Base-by-base conservation (phyloP, 805 yeast genomes). In the Torulaspora franciscae region DNA sequence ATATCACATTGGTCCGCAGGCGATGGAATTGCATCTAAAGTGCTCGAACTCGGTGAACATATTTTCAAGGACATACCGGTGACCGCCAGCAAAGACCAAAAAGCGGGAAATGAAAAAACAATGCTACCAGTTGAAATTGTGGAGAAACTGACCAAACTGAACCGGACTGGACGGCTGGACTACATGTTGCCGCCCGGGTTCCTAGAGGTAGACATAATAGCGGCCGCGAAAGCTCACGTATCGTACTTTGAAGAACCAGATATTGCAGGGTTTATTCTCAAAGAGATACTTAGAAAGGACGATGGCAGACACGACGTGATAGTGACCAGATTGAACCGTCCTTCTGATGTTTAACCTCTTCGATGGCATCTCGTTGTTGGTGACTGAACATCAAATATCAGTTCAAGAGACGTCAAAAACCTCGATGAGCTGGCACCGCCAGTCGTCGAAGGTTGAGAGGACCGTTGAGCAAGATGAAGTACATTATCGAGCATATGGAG, bases 401-500 rank as follows among this genome's bases (percentile, higher is more conserved):
- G 22, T 19, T 5, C 22, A 30, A 13, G 15, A 14, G 22, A 11
- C 17, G 33, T 14, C 33, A 13, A 30, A 19, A 30, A 13, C 19
- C 33, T 30, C 33, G 33, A 30, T 30, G 33, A 30, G 33, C 33
- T 30, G 19, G 9, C 19, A 19, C 4, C 14, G 33, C 33, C 33
- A 10, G 13, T 8, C 29, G 13, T 27, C 11, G 11, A 2, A 5
- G 7, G 7, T 14, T 8, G 15, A 14, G 15, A 30, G 9, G 9
- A 30, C 10, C 22, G 13, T 11, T 15, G n/a, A 15, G 29, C 26
- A 15, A 40, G 23, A 86, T 86, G 95, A 88, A 87, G 67, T 91
- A 89, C 73, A 79, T 93, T 42, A 89, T 91, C 42, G 99, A 91
- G 66, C 99, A 91, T 63, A 91, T 91, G 97, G 99, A 91, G 66